Percentiles rank a stretch among this genome's conserved stretches.
Conservation (phyloP, 495 filamentous ascomycete species). For the Neurospora sp. region DNA sequence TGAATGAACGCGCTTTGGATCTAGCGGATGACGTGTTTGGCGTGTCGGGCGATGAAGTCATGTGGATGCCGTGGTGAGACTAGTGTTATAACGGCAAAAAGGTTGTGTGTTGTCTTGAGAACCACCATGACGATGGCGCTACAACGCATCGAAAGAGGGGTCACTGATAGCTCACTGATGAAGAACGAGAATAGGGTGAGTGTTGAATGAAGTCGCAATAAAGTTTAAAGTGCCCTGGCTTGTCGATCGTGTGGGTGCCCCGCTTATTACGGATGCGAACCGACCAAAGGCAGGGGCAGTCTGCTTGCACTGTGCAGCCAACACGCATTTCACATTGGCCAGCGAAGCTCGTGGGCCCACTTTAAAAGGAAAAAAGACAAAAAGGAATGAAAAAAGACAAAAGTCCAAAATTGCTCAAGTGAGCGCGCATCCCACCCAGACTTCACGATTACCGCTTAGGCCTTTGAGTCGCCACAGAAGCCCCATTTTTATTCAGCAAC, state of each 20-base stretch:
- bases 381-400: background rate
- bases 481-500: background rate
- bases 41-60: background rate
- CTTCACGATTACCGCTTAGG: background rate
- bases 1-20: background rate
- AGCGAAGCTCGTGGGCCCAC: background rate
- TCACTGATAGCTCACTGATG: background rate
- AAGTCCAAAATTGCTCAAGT: background rate
- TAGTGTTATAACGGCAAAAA: background rate
- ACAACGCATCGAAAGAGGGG: background rate
- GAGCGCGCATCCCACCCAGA: background rate
- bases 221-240: background rate
- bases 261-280: background rate
- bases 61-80: background rate
- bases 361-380: background rate
- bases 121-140: background rate
- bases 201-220: background rate
- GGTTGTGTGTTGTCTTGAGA: background rate
- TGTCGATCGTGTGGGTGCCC: background rate
- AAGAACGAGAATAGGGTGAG: background rate
- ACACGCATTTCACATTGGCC: background rate
- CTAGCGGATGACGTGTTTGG: background rate
- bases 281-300: background rate
- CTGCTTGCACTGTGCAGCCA: background rate
- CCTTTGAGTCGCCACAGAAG: background rate